Evolutionary conservation across 305 asterid species (phyloP).

Genomic region (Fraxinus dipetala): DNA sequence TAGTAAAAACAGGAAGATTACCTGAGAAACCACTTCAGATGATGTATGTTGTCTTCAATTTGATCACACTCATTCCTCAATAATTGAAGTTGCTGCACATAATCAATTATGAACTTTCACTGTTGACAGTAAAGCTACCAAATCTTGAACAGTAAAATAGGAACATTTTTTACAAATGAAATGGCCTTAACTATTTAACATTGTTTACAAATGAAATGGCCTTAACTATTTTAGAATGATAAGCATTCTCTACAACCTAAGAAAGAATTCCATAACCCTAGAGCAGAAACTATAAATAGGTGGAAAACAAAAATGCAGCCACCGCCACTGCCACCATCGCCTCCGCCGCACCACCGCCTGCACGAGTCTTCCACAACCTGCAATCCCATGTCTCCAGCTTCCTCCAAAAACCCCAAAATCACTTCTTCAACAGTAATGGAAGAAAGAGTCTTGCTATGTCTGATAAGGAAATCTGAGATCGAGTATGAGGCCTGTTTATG

Average conservation of each 20-base stretch:
- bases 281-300: neutral
- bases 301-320: neutral
- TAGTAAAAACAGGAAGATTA: constrained; percentile 20
- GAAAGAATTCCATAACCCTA: neutral
- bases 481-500: neutral
- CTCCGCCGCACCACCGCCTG: neutral
- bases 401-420: neutral
- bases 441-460: neutral
- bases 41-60: constrained; percentile 78
- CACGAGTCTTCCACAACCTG: neutral
- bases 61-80: constrained; percentile 71
- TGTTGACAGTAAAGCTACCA: constrained; percentile 12
- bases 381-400: neutral
- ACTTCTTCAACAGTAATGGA: neutral
- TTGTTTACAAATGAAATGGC: constrained; percentile 3
- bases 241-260: neutral
- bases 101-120: constrained; percentile 15
- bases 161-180: constrained; percentile 1
- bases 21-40: constrained; percentile 81
- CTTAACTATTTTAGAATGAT: neutral
- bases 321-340: neutral
- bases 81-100: constrained; percentile 65
- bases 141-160: constrained; percentile 1
- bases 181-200: neutral
- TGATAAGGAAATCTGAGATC: neutral